These are phyloP conservation scores for Aspergillus sclerotialis DNA, from an alignment of 2,329 filamentous ascomycete species.

Conservation along the genomic window DNA sequence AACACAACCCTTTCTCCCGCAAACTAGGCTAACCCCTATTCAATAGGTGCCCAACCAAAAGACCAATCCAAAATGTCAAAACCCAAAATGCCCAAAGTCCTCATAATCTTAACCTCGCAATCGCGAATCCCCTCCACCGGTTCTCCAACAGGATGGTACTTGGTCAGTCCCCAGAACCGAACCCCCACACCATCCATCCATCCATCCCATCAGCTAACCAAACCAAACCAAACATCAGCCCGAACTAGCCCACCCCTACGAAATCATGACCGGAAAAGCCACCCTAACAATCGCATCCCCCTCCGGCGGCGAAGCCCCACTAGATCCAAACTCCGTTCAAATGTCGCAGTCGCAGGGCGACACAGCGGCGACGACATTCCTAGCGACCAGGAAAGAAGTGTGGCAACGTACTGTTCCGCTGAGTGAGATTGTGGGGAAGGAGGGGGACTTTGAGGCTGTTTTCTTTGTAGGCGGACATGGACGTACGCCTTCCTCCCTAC, in stretches of 20 bases:
- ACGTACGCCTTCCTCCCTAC: constrained; percentile 28
- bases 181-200: not conserved
- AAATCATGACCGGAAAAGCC: constrained; percentile 45
- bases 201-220: not conserved
- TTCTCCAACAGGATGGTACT: constrained; percentile 59
- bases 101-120: constrained; percentile 61
- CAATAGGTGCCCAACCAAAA: too few relatives aligned
- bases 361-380: constrained; percentile 42
- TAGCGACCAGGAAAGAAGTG: constrained; percentile 46
- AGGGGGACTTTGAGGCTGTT: constrained; percentile 54
- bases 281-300: constrained; percentile 53
- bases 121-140: constrained; percentile 32
- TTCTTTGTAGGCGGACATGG: constrained; percentile 51
- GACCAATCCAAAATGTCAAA: too few relatives aligned
- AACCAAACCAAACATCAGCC: constrained; percentile 21
- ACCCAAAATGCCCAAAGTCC: constrained; percentile 44
- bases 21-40: too few relatives aligned
- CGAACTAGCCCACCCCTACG: constrained; percentile 57
- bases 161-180: constrained; percentile 37
- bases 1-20: too few relatives aligned
- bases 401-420: constrained; percentile 58
- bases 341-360: constrained; percentile 48
- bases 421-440: constrained; percentile 46
- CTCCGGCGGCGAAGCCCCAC: constrained; percentile 50
- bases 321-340: constrained; percentile 51